Conservation (phyloP, 2,329 filamentous ascomycete genomes). For the Sarocladium strictum region DNA sequence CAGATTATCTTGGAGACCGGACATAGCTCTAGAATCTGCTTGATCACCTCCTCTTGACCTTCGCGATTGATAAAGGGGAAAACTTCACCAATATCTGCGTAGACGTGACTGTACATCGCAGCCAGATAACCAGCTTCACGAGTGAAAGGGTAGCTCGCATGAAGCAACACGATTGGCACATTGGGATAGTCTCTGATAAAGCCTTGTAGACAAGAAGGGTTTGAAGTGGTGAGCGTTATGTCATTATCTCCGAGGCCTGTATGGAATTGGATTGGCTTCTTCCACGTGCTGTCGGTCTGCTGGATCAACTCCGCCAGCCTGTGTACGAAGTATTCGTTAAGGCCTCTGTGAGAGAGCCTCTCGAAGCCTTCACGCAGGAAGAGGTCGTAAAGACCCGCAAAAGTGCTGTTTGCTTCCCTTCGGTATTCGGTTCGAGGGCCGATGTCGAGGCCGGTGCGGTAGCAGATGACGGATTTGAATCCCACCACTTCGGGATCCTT, state of each 20-base stretch:
- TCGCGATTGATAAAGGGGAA: conserved; percentile 73
- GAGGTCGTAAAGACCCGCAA: conserved; percentile 28
- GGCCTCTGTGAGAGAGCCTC: conserved; percentile 53
- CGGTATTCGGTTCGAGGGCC: conserved; percentile 30
- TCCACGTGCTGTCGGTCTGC: conserved; percentile 32
- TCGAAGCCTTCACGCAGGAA: conserved; percentile 24
- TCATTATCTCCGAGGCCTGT: conserved; percentile 79
- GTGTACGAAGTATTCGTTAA: conserved; percentile 68
- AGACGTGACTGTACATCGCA: conserved; percentile 70
- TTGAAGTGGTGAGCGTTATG: conserved; percentile 62
- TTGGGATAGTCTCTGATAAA: conserved; percentile 64
- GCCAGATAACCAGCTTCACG: conserved; percentile 75
- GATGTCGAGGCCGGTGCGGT: conserved; percentile 67
- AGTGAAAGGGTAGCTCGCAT: conserved; percentile 77
- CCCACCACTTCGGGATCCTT: conserved; percentile 61
- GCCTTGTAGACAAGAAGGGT: conserved; percentile 67
- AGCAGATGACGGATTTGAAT: conserved; percentile 82
- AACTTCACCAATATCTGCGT: conserved; percentile 76
- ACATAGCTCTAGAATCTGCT: conserved; percentile 68
- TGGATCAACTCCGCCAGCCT: conserved; percentile 54
- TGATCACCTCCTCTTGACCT: conserved; percentile 65
- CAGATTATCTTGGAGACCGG: conserved; percentile 72
- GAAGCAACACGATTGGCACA: conserved; percentile 71
- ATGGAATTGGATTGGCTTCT: conserved; percentile 78
- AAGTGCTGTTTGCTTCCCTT: conserved; percentile 34